Percentiles rank a stretch among this genome's conserved stretches.
phyloP scores from a whole-genome alignment of 768 basidiomycete genomes.

The Polyporus arcularius region DNA sequence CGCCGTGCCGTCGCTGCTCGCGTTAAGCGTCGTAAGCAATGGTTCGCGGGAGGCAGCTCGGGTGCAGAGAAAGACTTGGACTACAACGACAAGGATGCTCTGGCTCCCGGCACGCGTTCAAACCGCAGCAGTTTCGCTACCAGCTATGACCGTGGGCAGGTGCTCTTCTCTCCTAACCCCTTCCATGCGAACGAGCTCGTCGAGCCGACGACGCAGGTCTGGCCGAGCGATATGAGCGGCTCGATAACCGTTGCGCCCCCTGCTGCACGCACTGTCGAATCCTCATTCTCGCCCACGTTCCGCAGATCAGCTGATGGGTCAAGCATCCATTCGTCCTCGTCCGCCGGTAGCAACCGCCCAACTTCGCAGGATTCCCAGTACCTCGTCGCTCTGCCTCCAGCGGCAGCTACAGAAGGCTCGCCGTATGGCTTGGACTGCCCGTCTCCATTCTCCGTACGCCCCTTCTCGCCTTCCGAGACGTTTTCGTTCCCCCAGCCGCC shows the following conservation, averaged over 20 bases:
- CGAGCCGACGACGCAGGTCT: conserved; percentile 11
- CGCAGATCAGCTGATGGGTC: conserved; percentile 20
- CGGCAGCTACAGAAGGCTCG: conserved; percentile 12
- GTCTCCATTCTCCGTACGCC: conserved; percentile 63
- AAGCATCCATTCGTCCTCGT: conserved; percentile 39
- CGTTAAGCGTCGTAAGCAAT: conserved; percentile 41
- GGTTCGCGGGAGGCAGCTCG: conserved; percentile 44
- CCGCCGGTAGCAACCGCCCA: conserved; percentile 16
- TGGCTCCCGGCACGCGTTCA: conserved; percentile 19
- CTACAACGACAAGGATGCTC: conserved; percentile 20
- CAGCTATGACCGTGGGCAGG: conserved; percentile 36
- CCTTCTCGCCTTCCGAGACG: conserved; percentile 66
- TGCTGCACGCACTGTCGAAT: conserved; percentile 13
- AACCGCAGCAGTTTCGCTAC: conserved; percentile 67
- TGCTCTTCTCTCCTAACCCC: conserved; percentile 10
- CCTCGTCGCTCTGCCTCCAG: conserved; percentile 10
- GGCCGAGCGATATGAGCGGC: conserved; percentile 16
- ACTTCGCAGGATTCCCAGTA: conserved; percentile 15
- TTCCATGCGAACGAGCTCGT: background rate
- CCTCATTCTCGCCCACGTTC: conserved; percentile 21
- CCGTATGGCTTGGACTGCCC: conserved; percentile 29
- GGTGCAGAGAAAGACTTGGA: background rate
- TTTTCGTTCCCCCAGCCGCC: conserved; percentile 73
- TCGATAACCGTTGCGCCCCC: conserved; percentile 17
- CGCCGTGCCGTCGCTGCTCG: conserved; percentile 47